phyloP scores from a whole-genome alignment of 306 rosid genomes.

The Begonia fuchsioides region DNA sequence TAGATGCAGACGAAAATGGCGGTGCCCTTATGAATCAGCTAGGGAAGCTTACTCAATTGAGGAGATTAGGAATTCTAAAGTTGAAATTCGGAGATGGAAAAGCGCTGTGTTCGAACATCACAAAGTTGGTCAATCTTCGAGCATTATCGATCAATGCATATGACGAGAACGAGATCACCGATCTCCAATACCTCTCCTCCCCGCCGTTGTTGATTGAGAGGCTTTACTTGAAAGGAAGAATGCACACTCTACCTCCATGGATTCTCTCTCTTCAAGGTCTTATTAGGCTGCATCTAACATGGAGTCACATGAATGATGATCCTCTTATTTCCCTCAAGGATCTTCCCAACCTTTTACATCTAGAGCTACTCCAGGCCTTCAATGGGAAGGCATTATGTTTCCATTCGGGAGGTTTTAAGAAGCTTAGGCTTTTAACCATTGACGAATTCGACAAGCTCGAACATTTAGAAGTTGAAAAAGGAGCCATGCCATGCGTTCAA shows the following conservation, averaged over 20 bases:
- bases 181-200: conserved; percentile 9
- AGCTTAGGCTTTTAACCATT: conserved; percentile 8
- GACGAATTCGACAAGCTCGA: conserved; percentile 13
- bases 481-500: conserved; percentile 13
- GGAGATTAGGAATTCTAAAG: conserved; percentile 18
- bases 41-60: conserved; percentile 18
- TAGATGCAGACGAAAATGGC: conserved; percentile 13
- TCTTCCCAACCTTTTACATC: conserved; percentile 17
- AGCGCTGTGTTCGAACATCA: conserved; percentile 15
- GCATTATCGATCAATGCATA: conserved; percentile 8
- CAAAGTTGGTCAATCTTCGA: conserved; percentile 11
- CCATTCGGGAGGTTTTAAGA: conserved; percentile 13
- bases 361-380: conserved; percentile 15
- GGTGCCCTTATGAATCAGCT: conserved; percentile 8
- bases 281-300: conserved; percentile 11
- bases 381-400: conserved; percentile 14
- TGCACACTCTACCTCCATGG: conserved; percentile 22
- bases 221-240: too few relatives aligned
- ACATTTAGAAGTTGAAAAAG: neutral
- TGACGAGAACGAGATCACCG: conserved; percentile 7
- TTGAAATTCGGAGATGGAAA: conserved; percentile 11
- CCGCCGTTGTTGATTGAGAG: conserved; percentile 22
- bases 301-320: conserved; percentile 19
- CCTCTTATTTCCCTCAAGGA: conserved; percentile 14
- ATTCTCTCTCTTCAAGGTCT: conserved; percentile 12